Evolutionary conservation across 1,139 yeast genomes (phyloP).

Genomic region (Blastobotrys illinoisensis): DNA sequence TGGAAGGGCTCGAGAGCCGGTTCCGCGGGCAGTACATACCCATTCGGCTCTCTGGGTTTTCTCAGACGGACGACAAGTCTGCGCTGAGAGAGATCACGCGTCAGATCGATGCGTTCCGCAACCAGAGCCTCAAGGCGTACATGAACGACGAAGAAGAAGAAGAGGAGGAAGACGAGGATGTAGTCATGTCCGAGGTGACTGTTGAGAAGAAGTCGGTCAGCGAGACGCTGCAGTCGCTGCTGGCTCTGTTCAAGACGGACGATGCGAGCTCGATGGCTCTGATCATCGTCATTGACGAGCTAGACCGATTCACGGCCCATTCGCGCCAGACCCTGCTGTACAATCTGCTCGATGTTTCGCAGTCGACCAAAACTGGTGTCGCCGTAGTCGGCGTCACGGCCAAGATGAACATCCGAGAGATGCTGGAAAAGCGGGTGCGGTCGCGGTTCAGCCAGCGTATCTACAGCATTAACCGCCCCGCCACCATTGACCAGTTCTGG

Average conservation of each 20-base stretch:
- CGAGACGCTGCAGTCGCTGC: constrained; percentile 48
- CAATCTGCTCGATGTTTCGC: constrained; percentile 81
- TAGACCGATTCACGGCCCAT: constrained; percentile 61
- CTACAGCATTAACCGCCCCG: constrained; percentile 52
- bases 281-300: constrained; percentile 75
- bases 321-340: constrained; percentile 78
- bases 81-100: constrained; percentile 84
- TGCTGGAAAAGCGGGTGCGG: constrained; percentile 84
- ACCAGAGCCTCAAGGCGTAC: not conserved
- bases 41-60: constrained; percentile 61
- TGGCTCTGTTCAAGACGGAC: constrained; percentile 37
- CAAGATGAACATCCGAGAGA: constrained; percentile 68
- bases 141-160: not conserved
- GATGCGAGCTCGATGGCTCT: constrained; percentile 46
- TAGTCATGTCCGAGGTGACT: not conserved
- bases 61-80: constrained; percentile 67
- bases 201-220: constrained; percentile 45
- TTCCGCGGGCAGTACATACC: constrained; percentile 48
- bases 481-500: constrained; percentile 33
- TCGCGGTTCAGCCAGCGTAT: constrained; percentile 83
- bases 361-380: constrained; percentile 62
- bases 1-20: constrained; percentile 41
- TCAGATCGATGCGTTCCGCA: constrained; percentile 52
- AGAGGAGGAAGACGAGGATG: not conserved
- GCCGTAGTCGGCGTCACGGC: constrained; percentile 79